Percentiles rank a stretch among this genome's conserved stretches.
Conservation (phyloP, 768 basidiomycete species). For the Xerocomellus chrysenteron region DNA sequence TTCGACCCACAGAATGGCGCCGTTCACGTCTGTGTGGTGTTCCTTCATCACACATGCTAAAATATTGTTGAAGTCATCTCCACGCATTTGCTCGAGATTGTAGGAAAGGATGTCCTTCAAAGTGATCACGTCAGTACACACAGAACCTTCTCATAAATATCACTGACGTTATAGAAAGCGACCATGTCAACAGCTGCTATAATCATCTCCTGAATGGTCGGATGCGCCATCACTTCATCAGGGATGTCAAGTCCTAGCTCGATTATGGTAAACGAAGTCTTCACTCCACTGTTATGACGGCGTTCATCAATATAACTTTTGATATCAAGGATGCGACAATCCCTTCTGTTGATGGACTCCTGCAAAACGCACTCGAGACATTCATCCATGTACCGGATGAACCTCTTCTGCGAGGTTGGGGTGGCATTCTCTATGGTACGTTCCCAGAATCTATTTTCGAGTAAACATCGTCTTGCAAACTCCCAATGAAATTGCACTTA, state of each 20-base stretch:
- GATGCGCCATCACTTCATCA: constrained; percentile 44
- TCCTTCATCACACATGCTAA: constrained; percentile 53
- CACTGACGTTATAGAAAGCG: constrained; percentile 35
- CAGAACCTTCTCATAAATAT: neutral
- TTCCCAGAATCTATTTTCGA: too few relatives aligned
- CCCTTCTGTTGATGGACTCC: constrained; percentile 31
- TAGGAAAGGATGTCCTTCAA: constrained; percentile 33
- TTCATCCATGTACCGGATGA: too few relatives aligned
- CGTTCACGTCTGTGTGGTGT: constrained; percentile 17
- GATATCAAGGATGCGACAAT: constrained; percentile 34
- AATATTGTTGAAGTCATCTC: constrained; percentile 37
- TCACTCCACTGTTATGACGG: constrained; percentile 40
- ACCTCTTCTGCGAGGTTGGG: too few relatives aligned
- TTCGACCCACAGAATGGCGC: constrained; percentile 17
- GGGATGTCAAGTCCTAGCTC: constrained; percentile 38
- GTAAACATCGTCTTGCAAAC: too few relatives aligned
- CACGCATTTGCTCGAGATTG: constrained; percentile 33
- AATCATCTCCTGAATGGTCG: constrained; percentile 34
- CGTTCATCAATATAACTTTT: constrained; percentile 41
- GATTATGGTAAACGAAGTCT: constrained; percentile 38
- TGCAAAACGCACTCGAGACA: too few relatives aligned
- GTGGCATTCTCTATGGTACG: too few relatives aligned
- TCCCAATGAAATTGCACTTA: too few relatives aligned
- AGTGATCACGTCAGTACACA: neutral
- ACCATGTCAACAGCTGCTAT: constrained; percentile 34